phyloP scores from a whole-genome alignment of 257 asterid genomes.

The Galeopsis tetrahit region DNA sequence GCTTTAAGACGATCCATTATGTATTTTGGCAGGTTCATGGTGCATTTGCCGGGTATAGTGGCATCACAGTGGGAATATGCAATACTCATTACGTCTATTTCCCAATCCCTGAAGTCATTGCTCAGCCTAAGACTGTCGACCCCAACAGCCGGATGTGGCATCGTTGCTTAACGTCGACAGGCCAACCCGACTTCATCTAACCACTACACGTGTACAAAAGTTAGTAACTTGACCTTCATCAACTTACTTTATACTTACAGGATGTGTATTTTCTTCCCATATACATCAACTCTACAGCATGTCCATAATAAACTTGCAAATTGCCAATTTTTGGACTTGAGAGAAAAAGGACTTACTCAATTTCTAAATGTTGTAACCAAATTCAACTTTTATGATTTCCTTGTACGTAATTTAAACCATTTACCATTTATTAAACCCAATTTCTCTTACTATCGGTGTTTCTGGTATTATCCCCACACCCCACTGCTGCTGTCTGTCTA shows the following conservation, averaged over 20 bases:
- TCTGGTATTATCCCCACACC: too few relatives aligned
- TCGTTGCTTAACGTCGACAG: constrained; percentile 96
- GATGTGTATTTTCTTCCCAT: constrained; percentile 24
- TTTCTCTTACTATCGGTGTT: not conserved
- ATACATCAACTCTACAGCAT: constrained; percentile 34
- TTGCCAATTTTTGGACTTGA: constrained; percentile 18
- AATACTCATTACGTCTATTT: constrained; percentile 89
- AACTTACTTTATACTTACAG: constrained; percentile 19
- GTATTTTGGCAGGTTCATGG: constrained; percentile 82
- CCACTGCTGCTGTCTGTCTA: too few relatives aligned
- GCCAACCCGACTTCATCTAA: constrained; percentile 90
- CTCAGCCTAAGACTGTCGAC: constrained; percentile 68
- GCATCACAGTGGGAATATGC: constrained; percentile 95
- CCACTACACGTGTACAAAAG: not conserved
- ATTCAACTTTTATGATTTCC: not conserved
- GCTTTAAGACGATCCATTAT: not conserved
- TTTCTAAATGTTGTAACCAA: not conserved
- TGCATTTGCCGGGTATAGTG: constrained; percentile 96
- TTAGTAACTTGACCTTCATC: constrained; percentile 26
- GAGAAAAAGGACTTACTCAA: not conserved
- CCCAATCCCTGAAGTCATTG: constrained; percentile 90
- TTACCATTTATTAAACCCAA: not conserved
- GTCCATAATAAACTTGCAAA: constrained; percentile 27
- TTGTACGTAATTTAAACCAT: not conserved
- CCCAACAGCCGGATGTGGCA: constrained; percentile 99